These are phyloP conservation scores for Syncephalastrum sp. DNA, from an alignment of 371 early-diverging fungal genomes.

Conservation along the genomic window DNA sequence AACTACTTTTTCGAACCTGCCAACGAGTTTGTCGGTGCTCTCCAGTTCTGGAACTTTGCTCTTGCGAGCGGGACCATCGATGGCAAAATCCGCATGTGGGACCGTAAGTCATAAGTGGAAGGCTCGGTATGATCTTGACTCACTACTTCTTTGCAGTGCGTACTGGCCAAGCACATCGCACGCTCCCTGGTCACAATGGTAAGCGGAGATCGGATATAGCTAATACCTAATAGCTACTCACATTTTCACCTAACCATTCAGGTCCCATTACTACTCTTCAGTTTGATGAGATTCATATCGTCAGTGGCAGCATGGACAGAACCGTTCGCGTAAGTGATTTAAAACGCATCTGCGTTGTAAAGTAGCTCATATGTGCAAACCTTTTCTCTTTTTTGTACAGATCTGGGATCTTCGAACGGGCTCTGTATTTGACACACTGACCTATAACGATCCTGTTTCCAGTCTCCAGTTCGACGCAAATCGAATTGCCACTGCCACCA, in stretches of 20 bases:
- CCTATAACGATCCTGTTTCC: slow-evolving; percentile 55
- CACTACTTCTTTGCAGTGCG: slow-evolving; percentile 48
- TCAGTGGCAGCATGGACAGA: slow-evolving; percentile 80
- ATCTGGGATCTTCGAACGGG: slow-evolving; percentile 87
- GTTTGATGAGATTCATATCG: slow-evolving; percentile 77
- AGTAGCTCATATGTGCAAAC: neutral
- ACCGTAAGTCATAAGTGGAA: slow-evolving; percentile 50
- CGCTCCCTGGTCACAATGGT: slow-evolving; percentile 68
- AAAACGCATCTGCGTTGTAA: neutral
- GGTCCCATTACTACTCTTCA: slow-evolving; percentile 70
- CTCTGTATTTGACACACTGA: slow-evolving; percentile 59
- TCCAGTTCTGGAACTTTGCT: slow-evolving; percentile 82
- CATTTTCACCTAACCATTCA: slow-evolving; percentile 1
- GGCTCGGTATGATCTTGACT: neutral
- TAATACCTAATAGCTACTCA: neutral
- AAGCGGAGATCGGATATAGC: neutral
- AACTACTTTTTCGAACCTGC: slow-evolving; percentile 38
- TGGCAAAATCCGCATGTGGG: slow-evolving; percentile 89
- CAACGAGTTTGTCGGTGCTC: slow-evolving; percentile 64
- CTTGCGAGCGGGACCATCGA: slow-evolving; percentile 85
- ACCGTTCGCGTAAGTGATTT: slow-evolving; percentile 61
- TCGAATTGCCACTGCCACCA: slow-evolving; percentile 55
- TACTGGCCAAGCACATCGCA: slow-evolving; percentile 77
- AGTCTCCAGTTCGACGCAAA: slow-evolving; percentile 58
- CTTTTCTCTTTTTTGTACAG: slow-evolving; percentile 14